phyloP scores from a whole-genome alignment of 2,329 filamentous ascomycete species.

The Huntiella abstrusa region DNA sequence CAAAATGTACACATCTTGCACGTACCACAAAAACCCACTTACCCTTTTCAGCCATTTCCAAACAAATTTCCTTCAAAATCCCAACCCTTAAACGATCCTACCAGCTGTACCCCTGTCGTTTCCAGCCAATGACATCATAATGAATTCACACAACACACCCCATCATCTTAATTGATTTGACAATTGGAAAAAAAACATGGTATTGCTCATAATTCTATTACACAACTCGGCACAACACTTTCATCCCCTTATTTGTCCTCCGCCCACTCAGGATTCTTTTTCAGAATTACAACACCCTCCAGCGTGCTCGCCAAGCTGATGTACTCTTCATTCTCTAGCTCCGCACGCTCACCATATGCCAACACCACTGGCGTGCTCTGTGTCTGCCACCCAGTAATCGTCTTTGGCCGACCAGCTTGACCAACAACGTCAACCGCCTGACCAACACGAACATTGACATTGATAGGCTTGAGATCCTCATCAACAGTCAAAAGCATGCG shows the following conservation, averaged over 20 bases:
- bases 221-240: not conserved
- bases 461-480: slow-evolving; percentile 81
- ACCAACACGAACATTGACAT: slow-evolving; percentile 89
- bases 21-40: too few species aligned
- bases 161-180: not conserved
- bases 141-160: too few species aligned
- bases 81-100: too few species aligned
- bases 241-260: slow-evolving; percentile 7
- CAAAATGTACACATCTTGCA: too few species aligned
- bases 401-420: slow-evolving; percentile 92
- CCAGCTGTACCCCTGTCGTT: too few species aligned
- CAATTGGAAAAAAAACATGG: not conserved
- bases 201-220: slow-evolving; percentile 8
- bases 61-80: too few species aligned
- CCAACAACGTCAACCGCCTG: slow-evolving; percentile 97
- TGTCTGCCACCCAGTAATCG: slow-evolving; percentile 98
- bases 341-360: slow-evolving; percentile 85
- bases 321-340: slow-evolving; percentile 96
- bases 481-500: slow-evolving; percentile 92
- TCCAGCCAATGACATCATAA: too few species aligned
- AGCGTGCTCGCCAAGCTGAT: slow-evolving; percentile 77
- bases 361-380: slow-evolving; percentile 96
- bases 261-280: slow-evolving; percentile 33
- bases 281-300: slow-evolving; percentile 86
- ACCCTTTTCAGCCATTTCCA: too few species aligned